phyloP scores from a whole-genome alignment of 257 asterid species.

The Primulina tabacum region DNA sequence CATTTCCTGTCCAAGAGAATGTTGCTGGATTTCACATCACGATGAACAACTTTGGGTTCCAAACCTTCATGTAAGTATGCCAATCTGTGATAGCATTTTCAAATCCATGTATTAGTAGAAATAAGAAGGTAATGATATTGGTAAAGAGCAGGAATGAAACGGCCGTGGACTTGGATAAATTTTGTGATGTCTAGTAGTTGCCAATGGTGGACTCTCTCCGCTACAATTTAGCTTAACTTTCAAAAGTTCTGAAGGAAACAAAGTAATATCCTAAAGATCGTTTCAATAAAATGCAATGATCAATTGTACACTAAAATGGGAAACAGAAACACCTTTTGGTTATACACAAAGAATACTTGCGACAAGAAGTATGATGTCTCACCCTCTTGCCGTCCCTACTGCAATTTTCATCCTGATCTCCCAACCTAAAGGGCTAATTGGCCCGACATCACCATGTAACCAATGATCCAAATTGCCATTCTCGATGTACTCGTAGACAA shows the following conservation, averaged over 20 bases:
- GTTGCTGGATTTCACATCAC: conserved; percentile 97
- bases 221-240: background rate
- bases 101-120: background rate
- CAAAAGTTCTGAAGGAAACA: background rate
- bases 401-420: conserved; percentile 89
- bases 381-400: conserved; percentile 96
- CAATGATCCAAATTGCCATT: conserved; percentile 98
- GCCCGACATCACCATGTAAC: conserved; percentile 94
- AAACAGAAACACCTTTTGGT: background rate
- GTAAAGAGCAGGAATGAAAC: background rate
- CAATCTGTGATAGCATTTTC: conserved; percentile 41
- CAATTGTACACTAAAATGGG: background rate
- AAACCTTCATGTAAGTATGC: conserved; percentile 96
- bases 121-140: background rate
- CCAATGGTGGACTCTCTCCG: background rate
- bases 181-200: background rate
- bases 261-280: conserved; percentile 1
- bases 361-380: conserved; percentile 17
- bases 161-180: too few species aligned
- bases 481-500: conserved; percentile 85
- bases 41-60: conserved; percentile 98
- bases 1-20: conserved; percentile 86
- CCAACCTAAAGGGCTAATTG: conserved; percentile 90
- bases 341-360: background rate
- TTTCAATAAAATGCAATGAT: background rate